A percentile compares a stretch with the other conserved stretches of the same genome.
These are phyloP conservation scores for Nitzschia sp. DNA, from an alignment of 108 stramenopile species.

Conservation along the genomic window DNA sequence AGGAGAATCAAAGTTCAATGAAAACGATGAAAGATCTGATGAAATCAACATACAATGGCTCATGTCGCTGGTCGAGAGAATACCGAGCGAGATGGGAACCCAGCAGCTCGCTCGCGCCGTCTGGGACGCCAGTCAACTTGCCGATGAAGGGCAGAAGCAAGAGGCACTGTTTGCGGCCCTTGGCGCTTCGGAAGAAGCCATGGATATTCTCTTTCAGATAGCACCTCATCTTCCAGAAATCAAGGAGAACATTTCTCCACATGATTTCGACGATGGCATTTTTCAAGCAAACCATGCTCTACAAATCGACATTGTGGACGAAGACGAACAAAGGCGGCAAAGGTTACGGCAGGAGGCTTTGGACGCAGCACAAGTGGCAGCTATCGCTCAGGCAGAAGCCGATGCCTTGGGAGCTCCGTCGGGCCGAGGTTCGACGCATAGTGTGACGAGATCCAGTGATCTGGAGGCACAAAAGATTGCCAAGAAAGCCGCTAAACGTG, in stretches of 20 bases:
- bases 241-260: constrained; percentile 3
- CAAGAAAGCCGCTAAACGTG: constrained; percentile 68
- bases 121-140: constrained; percentile 33
- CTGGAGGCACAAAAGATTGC: constrained; percentile 54
- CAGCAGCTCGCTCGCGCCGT: constrained; percentile 37
- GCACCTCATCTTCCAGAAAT: constrained; percentile 44
- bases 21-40: constrained; percentile 1
- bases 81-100: constrained; percentile 39
- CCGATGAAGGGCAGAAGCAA: constrained; percentile 50
- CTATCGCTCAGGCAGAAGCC: constrained; percentile 56
- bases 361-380: constrained; percentile 65
- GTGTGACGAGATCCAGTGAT: constrained; percentile 59
- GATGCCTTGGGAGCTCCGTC: constrained; percentile 13
- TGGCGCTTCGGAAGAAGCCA: constrained; percentile 55
- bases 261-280: constrained; percentile 5
- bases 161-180: constrained; percentile 64
- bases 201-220: constrained; percentile 54
- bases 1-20: constrained; percentile 12
- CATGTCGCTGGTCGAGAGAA: constrained; percentile 4
- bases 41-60: constrained; percentile 28
- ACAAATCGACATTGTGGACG: constrained; percentile 24
- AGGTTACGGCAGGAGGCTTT: constrained; percentile 57
- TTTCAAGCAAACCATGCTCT: neutral
- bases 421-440: constrained; percentile 52
- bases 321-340: constrained; percentile 45